phyloP scores from a whole-genome alignment of 768 basidiomycete genomes.

The Dentipellis fragilis region DNA sequence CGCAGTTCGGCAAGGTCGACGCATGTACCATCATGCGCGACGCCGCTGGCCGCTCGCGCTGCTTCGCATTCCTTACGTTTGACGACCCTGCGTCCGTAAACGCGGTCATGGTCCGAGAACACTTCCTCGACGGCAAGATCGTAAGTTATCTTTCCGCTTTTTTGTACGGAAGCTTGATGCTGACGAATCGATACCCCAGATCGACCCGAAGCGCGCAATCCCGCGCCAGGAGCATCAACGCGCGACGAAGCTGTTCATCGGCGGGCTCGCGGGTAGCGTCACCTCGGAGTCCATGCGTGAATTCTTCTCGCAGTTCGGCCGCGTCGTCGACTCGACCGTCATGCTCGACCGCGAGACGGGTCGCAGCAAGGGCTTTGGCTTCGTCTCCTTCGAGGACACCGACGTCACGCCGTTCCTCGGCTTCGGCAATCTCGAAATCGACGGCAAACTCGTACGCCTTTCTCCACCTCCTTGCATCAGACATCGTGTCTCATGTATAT shows the following conservation, averaged over 20 bases:
- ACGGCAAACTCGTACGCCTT: slow-evolving; percentile 76
- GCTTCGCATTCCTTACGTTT: slow-evolving; percentile 96
- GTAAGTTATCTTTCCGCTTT: slow-evolving; percentile 27
- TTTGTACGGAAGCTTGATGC: background rate
- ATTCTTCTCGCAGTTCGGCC: slow-evolving; percentile 89
- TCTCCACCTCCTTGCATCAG: background rate
- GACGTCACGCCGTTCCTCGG: slow-evolving; percentile 81
- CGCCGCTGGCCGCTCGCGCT: slow-evolving; percentile 82
- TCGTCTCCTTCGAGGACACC: slow-evolving; percentile 87
- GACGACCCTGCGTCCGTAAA: slow-evolving; percentile 86
- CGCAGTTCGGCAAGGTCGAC: slow-evolving; percentile 91
- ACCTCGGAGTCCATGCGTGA: slow-evolving; percentile 87
- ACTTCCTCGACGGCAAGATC: slow-evolving; percentile 91
- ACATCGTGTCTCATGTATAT: background rate
- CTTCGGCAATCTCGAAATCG: slow-evolving; percentile 77
- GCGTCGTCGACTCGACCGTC: slow-evolving; percentile 92
- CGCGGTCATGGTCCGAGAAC: slow-evolving; percentile 88
- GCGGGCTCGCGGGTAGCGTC: slow-evolving; percentile 81
- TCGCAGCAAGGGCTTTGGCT: slow-evolving; percentile 92
- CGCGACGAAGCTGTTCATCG: slow-evolving; percentile 90
- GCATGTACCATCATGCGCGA: slow-evolving; percentile 98
- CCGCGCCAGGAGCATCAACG: slow-evolving; percentile 89
- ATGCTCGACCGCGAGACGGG: slow-evolving; percentile 96
- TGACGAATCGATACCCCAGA: slow-evolving; percentile 36
- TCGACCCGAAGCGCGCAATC: slow-evolving; percentile 96